phyloP scores from a whole-genome alignment of 176 grass and related monocot genomes.

The Carex kokanica region DNA sequence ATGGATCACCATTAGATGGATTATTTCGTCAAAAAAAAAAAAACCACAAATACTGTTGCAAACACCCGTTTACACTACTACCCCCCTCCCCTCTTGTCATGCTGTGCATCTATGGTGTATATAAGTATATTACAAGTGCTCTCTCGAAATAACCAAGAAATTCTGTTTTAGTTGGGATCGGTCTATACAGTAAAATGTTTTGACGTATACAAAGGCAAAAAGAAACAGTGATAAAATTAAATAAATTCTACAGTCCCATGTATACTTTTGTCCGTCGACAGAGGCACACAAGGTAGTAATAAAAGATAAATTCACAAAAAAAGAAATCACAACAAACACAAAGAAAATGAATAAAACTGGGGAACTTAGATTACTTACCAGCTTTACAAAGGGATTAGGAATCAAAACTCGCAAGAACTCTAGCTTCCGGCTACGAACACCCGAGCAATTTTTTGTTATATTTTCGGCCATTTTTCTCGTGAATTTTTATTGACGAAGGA shows the following conservation, averaged over 20 bases:
- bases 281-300: neutral
- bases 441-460: neutral
- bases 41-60: neutral
- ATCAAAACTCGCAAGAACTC: slow-evolving; percentile 5
- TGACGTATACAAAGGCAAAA: too few relatives aligned
- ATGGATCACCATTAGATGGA: neutral
- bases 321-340: neutral
- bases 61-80: too few relatives aligned
- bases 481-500: neutral
- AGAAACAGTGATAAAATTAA: too few relatives aligned
- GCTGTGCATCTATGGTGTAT: neutral
- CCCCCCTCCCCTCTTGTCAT: too few relatives aligned
- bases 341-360: neutral
- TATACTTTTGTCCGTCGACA: too few relatives aligned
- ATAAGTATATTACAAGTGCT: neutral
- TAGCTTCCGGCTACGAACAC: neutral
- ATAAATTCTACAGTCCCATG: too few relatives aligned
- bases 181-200: too few relatives aligned
- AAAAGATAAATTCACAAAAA: neutral
- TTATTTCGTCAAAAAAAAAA: neutral
- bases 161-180: too few relatives aligned
- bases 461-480: neutral
- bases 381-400: slow-evolving; percentile 4
- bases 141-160: neutral
- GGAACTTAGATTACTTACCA: neutral